These are phyloP conservation scores for Melaleuca quinquenervia DNA, from an alignment of 345 rosid genomes.

Conservation along the genomic window DNA sequence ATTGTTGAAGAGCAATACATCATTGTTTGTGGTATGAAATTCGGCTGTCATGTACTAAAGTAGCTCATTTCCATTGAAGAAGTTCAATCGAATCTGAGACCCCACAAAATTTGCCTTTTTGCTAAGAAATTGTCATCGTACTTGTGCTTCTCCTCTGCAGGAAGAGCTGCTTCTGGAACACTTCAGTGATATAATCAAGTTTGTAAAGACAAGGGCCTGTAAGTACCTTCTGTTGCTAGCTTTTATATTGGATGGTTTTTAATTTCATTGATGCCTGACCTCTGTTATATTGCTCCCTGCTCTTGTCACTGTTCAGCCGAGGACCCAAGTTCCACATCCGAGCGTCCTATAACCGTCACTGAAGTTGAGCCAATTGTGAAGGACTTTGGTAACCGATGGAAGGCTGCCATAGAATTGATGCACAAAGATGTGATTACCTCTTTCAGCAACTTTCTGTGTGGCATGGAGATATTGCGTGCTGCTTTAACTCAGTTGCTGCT, in stretches of 20 bases:
- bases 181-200: constrained; percentile 81
- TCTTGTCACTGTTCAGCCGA: constrained; percentile 26
- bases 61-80: not conserved
- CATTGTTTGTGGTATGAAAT: constrained; percentile 67
- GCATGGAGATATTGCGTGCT: constrained; percentile 94
- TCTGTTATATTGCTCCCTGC: not conserved
- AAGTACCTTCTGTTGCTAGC: constrained; percentile 15
- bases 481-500: constrained; percentile 92
- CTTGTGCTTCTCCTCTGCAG: constrained; percentile 22
- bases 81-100: not conserved
- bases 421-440: constrained; percentile 97
- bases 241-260: not conserved
- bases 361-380: constrained; percentile 85
- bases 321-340: constrained; percentile 55
- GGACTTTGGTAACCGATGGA: constrained; percentile 90
- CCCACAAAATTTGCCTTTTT: not conserved
- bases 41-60: not conserved
- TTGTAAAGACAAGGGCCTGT: constrained; percentile 84
- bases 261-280: not conserved
- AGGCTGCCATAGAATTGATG: constrained; percentile 89
- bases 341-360: constrained; percentile 51
- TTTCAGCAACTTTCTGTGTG: constrained; percentile 94
- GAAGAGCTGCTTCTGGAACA: constrained; percentile 90
- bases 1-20: constrained; percentile 75
- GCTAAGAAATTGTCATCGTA: not conserved